Conservation (phyloP, 139 green algal genomes). For the Chlamydomonas incerta region DNA sequence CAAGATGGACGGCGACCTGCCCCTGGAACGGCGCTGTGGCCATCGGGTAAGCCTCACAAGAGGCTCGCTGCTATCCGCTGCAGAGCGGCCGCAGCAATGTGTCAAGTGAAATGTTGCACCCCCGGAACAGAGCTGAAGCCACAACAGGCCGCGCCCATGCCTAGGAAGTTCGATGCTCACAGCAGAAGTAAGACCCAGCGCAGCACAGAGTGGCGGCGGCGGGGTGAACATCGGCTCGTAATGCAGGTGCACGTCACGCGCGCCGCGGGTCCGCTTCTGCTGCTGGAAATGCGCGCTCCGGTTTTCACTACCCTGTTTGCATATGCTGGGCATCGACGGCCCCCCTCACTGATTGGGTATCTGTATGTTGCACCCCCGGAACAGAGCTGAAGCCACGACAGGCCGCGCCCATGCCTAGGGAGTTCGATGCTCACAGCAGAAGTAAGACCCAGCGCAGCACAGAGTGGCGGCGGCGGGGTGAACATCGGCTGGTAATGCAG, state of each 20-base stretch:
- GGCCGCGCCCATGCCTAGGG: slow-evolving; percentile 2
- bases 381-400: slow-evolving; percentile 4
- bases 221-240: neutral
- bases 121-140: slow-evolving; percentile 1
- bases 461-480: neutral
- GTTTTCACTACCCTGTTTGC: too few relatives aligned
- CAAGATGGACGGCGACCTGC: neutral
- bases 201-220: neutral
- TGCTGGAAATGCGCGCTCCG: too few relatives aligned
- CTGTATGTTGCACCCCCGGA: slow-evolving; percentile 7
- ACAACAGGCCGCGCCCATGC: slow-evolving; percentile 7
- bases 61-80: too few relatives aligned
- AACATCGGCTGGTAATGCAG: neutral
- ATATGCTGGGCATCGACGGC: too few relatives aligned
- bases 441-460: slow-evolving; percentile 21
- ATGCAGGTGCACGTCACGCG: neutral
- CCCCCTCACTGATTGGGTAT: too few relatives aligned
- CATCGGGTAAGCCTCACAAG: too few relatives aligned
- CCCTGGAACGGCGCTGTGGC: neutral
- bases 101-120: neutral
- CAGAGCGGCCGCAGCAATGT: too few relatives aligned
- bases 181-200: slow-evolving; percentile 23
- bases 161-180: neutral
- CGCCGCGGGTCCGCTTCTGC: neutral
- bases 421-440: neutral